Evolutionary conservation across 2,329 filamentous ascomycete genomes (phyloP), one percentile per base, ranked within the genome.

Genomic region (Cadophora sp.): DNA sequence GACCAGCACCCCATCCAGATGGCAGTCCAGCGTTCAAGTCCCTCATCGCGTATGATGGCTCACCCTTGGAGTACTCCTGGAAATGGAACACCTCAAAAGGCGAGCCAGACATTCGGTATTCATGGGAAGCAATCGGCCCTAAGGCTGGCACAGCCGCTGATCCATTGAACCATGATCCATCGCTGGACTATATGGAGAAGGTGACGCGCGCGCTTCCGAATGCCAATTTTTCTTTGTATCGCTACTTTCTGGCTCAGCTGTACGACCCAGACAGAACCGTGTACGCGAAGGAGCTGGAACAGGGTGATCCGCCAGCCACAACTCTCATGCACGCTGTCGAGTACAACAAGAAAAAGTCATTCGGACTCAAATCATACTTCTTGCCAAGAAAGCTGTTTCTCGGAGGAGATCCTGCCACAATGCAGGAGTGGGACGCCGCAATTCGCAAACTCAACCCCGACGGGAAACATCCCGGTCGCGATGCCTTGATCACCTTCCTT

Each of bases 21-120:
- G 8, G 43, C 43, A 45, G 43, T 45, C 43, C 43, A 45, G 43
- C 43, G 16, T 45, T 45, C 43, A 45, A 45, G 43, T 11, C 43
- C 43, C 8, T 45, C 43, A 45, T 45, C 43, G 43, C 43, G 43
- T 45, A 45, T 45, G 43, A 45, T 45, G 43, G 43, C 8, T 45
- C 43, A 45, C 43, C 43, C 43, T 45, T 20, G n/a, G 43, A 45
- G 43, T 45, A 45, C 43, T 45, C 43, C 43, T 45, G 43, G 43
- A 45, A 45, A 45, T 45, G 43, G 43, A 45, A 45, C 43, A 45
- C 43, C 43, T 45, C 43, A 45, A 45, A 45, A 45, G 43, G 43
- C 43, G 43, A 45, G 43, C 43, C 43, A 45, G 43, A 45, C 43
- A 45, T 45, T 45, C 43, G 43, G 43, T 45, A 45, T 45, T 45